Conservation (phyloP, 345 rosid genomes). For the Eucalyptus sideroxylon region DNA sequence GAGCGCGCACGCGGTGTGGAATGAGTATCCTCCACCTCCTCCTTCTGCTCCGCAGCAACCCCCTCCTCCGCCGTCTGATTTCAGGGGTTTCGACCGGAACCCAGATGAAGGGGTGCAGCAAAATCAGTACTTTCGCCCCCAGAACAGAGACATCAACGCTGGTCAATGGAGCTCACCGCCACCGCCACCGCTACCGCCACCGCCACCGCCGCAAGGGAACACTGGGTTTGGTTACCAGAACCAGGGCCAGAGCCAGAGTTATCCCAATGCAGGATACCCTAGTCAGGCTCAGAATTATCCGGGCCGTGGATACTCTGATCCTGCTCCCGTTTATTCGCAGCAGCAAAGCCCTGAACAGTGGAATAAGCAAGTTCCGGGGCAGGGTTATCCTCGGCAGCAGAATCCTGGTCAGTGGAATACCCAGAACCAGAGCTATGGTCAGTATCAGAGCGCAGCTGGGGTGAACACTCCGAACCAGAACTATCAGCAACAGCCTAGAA, state of each 20-base stretch:
- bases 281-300: background rate
- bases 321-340: background rate
- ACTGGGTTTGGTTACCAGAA: background rate
- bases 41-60: background rate
- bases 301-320: background rate
- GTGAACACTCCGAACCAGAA: background rate
- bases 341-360: background rate
- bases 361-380: background rate
- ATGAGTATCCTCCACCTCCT: background rate
- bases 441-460: background rate
- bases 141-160: background rate
- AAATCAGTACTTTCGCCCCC: background rate
- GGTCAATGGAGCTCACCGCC: background rate
- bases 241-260: background rate
- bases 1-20: conserved; percentile 7
- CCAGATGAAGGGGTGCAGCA: background rate
- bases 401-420: conserved; percentile 12
- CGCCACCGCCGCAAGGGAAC: background rate
- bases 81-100: background rate
- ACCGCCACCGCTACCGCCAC: too few species aligned
- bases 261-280: background rate
- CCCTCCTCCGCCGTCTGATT: background rate
- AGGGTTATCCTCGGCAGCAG: background rate
- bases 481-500: conserved; percentile 1
- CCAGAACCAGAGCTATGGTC: background rate